Conservation (phyloP, 2,329 filamentous ascomycete species). For the Fusarium brevicatenulatum region DNA sequence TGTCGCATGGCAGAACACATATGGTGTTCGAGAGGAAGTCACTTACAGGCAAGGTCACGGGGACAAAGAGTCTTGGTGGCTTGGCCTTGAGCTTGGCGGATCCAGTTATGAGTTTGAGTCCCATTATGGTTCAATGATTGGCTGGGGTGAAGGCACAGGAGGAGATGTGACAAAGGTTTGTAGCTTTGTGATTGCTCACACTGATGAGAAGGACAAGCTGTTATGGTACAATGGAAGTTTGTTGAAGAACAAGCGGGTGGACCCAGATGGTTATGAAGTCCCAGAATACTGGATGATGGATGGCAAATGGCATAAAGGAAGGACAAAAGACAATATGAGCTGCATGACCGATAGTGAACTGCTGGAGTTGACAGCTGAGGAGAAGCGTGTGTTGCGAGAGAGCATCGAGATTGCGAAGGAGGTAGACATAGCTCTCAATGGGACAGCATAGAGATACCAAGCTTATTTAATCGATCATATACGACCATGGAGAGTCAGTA, state of each 20-base stretch:
- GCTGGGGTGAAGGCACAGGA: conserved; percentile 40
- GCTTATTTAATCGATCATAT: too few relatives aligned
- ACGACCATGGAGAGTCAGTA: accelerated
- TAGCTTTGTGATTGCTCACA: conserved; percentile 54
- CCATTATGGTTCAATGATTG: conserved; percentile 54
- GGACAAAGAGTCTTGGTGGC: conserved; percentile 59
- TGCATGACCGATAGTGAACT: conserved; percentile 47
- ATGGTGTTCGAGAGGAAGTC: conserved; percentile 50
- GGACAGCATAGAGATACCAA: not conserved
- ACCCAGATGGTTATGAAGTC: conserved; percentile 44
- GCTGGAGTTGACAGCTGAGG: not conserved
- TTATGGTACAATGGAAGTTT: conserved; percentile 57
- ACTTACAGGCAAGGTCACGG: conserved; percentile 54
- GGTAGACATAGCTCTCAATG: conserved; percentile 10
- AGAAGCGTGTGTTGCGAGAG: conserved; percentile 2
- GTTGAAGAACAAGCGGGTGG: conserved; percentile 50
- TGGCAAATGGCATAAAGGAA: conserved; percentile 50
- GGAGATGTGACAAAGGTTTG: conserved; percentile 42
- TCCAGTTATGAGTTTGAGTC: conserved; percentile 52
- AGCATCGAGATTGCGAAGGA: conserved; percentile 20
- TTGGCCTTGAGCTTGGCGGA: conserved; percentile 53
- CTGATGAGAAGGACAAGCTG: conserved; percentile 49
- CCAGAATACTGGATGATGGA: conserved; percentile 54
- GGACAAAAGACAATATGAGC: conserved; percentile 47
- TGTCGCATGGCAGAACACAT: conserved; percentile 55